phyloP scores from a whole-genome alignment of 176 grass and related monocot species.

The Thinopyrum elongatum region DNA sequence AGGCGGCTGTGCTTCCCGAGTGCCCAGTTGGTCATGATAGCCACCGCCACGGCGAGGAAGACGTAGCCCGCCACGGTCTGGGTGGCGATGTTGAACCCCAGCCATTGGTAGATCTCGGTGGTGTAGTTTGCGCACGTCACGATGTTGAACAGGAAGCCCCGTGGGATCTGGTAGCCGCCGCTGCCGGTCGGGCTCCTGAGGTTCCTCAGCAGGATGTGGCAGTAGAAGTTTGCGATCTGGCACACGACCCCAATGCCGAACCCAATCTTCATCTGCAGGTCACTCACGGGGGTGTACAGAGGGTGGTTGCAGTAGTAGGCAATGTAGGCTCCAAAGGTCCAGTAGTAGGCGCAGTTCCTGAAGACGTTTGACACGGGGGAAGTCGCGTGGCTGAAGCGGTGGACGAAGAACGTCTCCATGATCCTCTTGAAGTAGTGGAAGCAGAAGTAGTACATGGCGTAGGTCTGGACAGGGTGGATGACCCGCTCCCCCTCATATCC shows the following conservation, averaged over 20 bases:
- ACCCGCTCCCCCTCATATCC: slow-evolving; percentile 63
- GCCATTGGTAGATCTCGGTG: slow-evolving; percentile 98
- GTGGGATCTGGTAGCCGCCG: slow-evolving; percentile 92
- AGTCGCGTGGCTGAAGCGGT: slow-evolving; percentile 94
- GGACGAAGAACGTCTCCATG: slow-evolving; percentile 91
- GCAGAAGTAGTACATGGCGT: slow-evolving; percentile 91
- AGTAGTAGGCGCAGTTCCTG: slow-evolving; percentile 95
- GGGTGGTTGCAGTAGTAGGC: slow-evolving; percentile 98
- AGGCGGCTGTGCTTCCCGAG: slow-evolving; percentile 81
- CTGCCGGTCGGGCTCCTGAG: slow-evolving; percentile 76
- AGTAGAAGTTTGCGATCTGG: slow-evolving; percentile 91
- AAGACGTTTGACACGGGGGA: slow-evolving; percentile 89
- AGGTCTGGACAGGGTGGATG: slow-evolving; percentile 83
- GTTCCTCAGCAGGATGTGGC: slow-evolving; percentile 90
- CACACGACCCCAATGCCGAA: slow-evolving; percentile 76
- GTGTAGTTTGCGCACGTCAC: slow-evolving; percentile 98
- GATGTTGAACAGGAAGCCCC: slow-evolving; percentile 91
- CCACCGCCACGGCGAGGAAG: slow-evolving; percentile 69
- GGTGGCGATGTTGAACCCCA: slow-evolving; percentile 90
- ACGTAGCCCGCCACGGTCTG: slow-evolving; percentile 87
- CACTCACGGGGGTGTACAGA: slow-evolving; percentile 71
- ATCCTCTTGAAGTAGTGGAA: slow-evolving; percentile 98
- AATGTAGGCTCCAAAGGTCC: slow-evolving; percentile 84
- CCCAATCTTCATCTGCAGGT: slow-evolving; percentile 89
- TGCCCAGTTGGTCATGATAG: slow-evolving; percentile 97